Base-by-base conservation (phyloP, 164 flowering plant species). In the Magnolia kwangsiensis region DNA sequence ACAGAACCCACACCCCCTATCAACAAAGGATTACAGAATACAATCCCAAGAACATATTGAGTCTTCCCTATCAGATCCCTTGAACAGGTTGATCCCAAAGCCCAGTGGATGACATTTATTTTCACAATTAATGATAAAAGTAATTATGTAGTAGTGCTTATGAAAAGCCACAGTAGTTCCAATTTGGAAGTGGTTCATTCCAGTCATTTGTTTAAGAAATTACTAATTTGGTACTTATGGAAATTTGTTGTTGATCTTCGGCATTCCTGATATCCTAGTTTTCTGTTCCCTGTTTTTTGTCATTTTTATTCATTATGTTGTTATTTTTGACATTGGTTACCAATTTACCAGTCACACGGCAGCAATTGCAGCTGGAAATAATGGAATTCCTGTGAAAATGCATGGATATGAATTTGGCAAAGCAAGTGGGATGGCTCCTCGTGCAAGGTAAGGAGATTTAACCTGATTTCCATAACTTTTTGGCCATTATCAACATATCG, bases 391-490 rank as follows among this genome's bases (percentile, higher is more conserved):
- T 67, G 97, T 96, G 76, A 84, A 91, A 75, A 82, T 94, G 89
- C 91, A 89, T 88, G 95, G 97, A 76, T 86, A 85, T 86, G 97
- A 96, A 81, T 90, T 94, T 87, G 99, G 99, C 31, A 87, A 83
- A 85, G 99, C 99, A 82, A 96, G 99, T 85, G 99, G 99, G 69
- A 96, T 96, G 99, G 99, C 99, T 84, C 99, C 99, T 7, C 97
- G 99, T 80, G 97, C 99, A 73, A 92, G 98, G 99, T 92, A 72
- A 76, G 73, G 58, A 72, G 74, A 23, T 11, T 10, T 75, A 4
- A 51, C 31, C 50, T 29, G 18, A 51, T 18, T 23, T 73, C 61
- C 19, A 14, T 3, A 24, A 45, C 45, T 68, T 68, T 29, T 68
- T 31, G 61, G 13, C 16, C 31, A 31, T 68, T 4, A n/a, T 63